Evolutionary conservation across 2,329 filamentous ascomycete genomes (phyloP).

Genomic region (Hypoxylon sp.): DNA sequence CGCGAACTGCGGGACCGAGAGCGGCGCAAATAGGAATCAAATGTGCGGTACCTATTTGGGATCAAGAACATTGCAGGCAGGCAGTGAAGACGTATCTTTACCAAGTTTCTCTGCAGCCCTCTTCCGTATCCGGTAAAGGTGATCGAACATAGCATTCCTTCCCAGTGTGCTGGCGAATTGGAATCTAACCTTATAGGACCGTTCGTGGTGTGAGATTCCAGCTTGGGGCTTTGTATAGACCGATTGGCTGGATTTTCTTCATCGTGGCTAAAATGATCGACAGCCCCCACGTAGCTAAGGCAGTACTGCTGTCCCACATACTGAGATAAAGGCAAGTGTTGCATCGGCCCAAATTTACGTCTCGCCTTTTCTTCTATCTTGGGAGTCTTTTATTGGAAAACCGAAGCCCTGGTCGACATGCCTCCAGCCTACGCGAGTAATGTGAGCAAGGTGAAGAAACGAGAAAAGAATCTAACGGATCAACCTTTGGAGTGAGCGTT

Average conservation of each 20-base stretch:
- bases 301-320: slow-evolving; percentile 9
- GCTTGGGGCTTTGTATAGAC: slow-evolving; percentile 30
- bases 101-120: slow-evolving; percentile 9
- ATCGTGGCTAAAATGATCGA: slow-evolving; percentile 39
- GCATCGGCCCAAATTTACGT: slow-evolving; percentile 13
- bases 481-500: slow-evolving; percentile 3
- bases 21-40: slow-evolving; percentile 1
- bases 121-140: slow-evolving; percentile 35
- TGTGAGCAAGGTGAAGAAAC: background rate
- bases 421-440: slow-evolving; percentile 25
- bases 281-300: slow-evolving; percentile 36
- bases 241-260: slow-evolving; percentile 29
- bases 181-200: slow-evolving; percentile 27
- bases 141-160: slow-evolving; percentile 31
- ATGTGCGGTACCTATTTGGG: slow-evolving; percentile 10
- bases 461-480: slow-evolving; percentile 15
- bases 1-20: slow-evolving; percentile 8
- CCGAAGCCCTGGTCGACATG: slow-evolving; percentile 11
- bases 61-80: slow-evolving; percentile 6
- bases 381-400: slow-evolving; percentile 26
- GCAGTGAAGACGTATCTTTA: background rate
- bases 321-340: slow-evolving; percentile 18
- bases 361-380: slow-evolving; percentile 25
- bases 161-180: slow-evolving; percentile 18
- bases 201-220: slow-evolving; percentile 38